Conservation (phyloP, 176 grass and related monocot genomes). For the Musa schizocarpa region DNA sequence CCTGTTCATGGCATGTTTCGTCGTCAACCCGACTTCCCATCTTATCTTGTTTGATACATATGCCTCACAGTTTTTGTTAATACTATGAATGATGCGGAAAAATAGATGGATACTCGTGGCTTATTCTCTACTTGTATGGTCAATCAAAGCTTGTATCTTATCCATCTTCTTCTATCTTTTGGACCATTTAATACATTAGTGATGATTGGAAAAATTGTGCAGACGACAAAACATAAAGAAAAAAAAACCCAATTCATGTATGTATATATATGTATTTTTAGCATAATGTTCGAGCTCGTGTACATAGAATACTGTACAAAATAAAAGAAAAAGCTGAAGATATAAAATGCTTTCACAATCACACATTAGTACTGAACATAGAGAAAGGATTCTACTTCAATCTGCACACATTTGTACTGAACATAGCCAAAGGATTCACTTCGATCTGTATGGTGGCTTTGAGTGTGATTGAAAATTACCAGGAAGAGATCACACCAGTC, state of each 20-base stretch:
- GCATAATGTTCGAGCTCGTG: too few species aligned
- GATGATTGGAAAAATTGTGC: not conserved
- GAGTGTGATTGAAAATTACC: not conserved
- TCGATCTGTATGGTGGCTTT: not conserved
- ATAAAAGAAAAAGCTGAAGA: not conserved
- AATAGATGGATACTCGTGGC: not conserved
- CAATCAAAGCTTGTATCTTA: too few species aligned
- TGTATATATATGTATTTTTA: too few species aligned
- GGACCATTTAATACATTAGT: not conserved
- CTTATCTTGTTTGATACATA: not conserved
- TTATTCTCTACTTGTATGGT: too few species aligned
- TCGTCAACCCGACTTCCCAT: not conserved
- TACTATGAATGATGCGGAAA: not conserved
- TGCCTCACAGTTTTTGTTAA: not conserved
- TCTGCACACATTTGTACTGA: not conserved
- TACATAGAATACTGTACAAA: not conserved
- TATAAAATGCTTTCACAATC: not conserved
- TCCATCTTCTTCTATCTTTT: not conserved
- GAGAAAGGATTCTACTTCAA: not conserved
- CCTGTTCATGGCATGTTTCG: too few species aligned
- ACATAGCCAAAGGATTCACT: not conserved
- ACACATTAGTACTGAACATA: not conserved
- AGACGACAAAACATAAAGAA: not conserved
- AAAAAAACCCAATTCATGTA: too few species aligned
- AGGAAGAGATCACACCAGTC: constrained; percentile 5